phyloP scores from a whole-genome alignment of 2,329 filamentous ascomycete species.

The Pseudocercospora ulei region DNA sequence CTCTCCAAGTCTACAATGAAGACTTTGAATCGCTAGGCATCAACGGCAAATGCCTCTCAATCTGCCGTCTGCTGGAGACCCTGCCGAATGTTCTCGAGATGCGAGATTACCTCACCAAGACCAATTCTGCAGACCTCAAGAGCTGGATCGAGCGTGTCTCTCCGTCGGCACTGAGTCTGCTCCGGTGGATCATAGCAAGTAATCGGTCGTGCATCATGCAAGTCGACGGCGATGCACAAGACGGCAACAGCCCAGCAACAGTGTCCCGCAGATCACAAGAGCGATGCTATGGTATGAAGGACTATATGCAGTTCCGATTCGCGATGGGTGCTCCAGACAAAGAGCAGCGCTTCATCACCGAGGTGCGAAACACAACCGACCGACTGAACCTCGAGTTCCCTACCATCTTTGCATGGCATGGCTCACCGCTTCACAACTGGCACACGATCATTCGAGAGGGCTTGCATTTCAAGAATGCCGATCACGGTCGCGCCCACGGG shows the following conservation, averaged over 20 bases:
- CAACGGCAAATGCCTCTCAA: conserved; percentile 41
- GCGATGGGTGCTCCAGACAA: conserved; percentile 82
- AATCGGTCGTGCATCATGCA: conserved; percentile 80
- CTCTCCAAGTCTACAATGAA: conserved; percentile 43
- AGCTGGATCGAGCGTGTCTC: conserved; percentile 53
- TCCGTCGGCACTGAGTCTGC: conserved; percentile 54
- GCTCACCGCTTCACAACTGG: conserved; percentile 68
- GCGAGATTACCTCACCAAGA: conserved; percentile 37
- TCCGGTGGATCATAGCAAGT: conserved; percentile 83
- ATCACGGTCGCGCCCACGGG: conserved; percentile 61
- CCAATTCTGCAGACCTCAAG: conserved; percentile 37
- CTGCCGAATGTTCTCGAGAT: conserved; percentile 55
- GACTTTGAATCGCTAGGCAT: conserved; percentile 50
- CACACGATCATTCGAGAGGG: conserved; percentile 80
- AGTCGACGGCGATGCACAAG: conserved; percentile 44
- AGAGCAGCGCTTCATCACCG: conserved; percentile 61
- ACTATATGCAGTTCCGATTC: conserved; percentile 74
- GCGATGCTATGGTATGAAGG: conserved; percentile 52
- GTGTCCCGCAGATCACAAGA: conserved; percentile 27
- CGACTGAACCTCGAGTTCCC: conserved; percentile 45
- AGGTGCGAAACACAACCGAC: conserved; percentile 45
- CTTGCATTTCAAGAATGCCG: conserved; percentile 56
- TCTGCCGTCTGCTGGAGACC: conserved; percentile 48
- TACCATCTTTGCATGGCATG: conserved; percentile 80
- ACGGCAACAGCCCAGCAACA: conserved; percentile 12